Conservation (phyloP, 2,329 filamentous ascomycete genomes). For the Gremmenia infestans region DNA sequence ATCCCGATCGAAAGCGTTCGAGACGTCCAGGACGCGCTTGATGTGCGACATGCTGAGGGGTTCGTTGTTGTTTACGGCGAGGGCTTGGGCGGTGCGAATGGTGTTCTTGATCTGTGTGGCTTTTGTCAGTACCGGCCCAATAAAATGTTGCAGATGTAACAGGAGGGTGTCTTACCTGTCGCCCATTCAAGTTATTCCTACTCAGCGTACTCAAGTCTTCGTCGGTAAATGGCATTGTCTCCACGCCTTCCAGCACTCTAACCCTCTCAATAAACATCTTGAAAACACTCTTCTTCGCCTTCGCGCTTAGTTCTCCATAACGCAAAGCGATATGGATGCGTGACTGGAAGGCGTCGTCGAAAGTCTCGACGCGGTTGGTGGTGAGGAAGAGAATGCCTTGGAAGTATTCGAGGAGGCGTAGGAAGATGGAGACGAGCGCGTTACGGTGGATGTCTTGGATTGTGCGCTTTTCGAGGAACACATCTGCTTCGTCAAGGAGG, state of each 20-base stretch:
- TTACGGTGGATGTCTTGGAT: constrained; percentile 83
- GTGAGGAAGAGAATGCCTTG: constrained; percentile 87
- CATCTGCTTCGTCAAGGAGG: constrained; percentile 79
- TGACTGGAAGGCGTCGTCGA: constrained; percentile 86
- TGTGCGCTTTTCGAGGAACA: constrained; percentile 78
- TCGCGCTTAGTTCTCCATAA: constrained; percentile 68
- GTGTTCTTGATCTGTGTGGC: constrained; percentile 70
- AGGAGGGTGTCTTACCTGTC: constrained; percentile 46
- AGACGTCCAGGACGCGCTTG: constrained; percentile 75
- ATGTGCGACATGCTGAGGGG: constrained; percentile 75
- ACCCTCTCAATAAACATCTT: constrained; percentile 77
- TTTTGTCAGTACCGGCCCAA: constrained; percentile 34
- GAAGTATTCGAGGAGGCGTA: constrained; percentile 84
- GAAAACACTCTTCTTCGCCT: constrained; percentile 76
- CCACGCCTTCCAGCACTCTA: constrained; percentile 55
- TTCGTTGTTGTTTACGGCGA: constrained; percentile 71
- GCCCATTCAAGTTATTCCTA: constrained; percentile 63
- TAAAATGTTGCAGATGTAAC: too few species aligned
- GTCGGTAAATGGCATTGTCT: constrained; percentile 57
- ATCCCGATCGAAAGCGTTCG: constrained; percentile 77
- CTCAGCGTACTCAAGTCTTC: constrained; percentile 63
- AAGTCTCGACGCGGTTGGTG: constrained; percentile 81
- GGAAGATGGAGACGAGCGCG: constrained; percentile 79
- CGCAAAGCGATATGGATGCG: constrained; percentile 81
- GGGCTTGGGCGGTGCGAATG: constrained; percentile 74